Percentiles rank a stretch among this genome's conserved stretches.
Evolutionary conservation across 1,284 basidiomycete genomes (phyloP).

Genomic region (Malassezia globosa): DNA sequence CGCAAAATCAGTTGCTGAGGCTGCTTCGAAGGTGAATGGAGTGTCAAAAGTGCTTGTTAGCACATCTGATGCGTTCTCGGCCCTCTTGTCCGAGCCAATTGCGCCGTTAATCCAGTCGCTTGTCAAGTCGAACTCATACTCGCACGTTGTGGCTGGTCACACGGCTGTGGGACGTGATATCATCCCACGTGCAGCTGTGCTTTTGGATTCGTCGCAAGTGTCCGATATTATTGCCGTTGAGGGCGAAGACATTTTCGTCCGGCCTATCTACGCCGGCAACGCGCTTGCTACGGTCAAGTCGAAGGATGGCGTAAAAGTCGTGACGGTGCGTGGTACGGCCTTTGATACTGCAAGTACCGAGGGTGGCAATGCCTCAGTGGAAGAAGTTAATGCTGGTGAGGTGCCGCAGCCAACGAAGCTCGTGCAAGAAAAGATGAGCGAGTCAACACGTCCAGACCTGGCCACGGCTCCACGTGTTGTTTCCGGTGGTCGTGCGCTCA

Average conservation of each 20-base stretch:
- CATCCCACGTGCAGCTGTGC: conserved; percentile 75
- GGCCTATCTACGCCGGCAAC: conserved; percentile 96
- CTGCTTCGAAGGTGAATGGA: conserved; percentile 64
- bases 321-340: conserved; percentile 89
- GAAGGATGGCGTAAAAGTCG: conserved; percentile 71
- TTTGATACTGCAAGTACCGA: conserved; percentile 59
- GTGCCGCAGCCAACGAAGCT: conserved; percentile 55
- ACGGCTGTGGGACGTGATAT: conserved; percentile 63
- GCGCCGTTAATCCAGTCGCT: conserved; percentile 52
- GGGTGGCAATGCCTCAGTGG: conserved; percentile 54
- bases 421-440: conserved; percentile 70
- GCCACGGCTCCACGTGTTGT: conserved; percentile 77
- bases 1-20: conserved; percentile 60
- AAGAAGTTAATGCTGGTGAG: conserved; percentile 60
- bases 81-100: conserved; percentile 47
- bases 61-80: conserved; percentile 50
- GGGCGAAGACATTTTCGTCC: conserved; percentile 65
- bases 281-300: conserved; percentile 86
- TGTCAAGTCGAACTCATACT: conserved; percentile 53
- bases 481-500: conserved; percentile 88
- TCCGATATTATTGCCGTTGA: conserved; percentile 87
- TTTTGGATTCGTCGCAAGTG: conserved; percentile 59
- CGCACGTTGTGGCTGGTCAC: conserved; percentile 77
- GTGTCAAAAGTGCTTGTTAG: conserved; percentile 49
- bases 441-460: conserved; percentile 87